Evolutionary conservation across 768 basidiomycete genomes (phyloP), one percentile per base, ranked within the genome.

Genomic region (Trametes punicea): DNA sequence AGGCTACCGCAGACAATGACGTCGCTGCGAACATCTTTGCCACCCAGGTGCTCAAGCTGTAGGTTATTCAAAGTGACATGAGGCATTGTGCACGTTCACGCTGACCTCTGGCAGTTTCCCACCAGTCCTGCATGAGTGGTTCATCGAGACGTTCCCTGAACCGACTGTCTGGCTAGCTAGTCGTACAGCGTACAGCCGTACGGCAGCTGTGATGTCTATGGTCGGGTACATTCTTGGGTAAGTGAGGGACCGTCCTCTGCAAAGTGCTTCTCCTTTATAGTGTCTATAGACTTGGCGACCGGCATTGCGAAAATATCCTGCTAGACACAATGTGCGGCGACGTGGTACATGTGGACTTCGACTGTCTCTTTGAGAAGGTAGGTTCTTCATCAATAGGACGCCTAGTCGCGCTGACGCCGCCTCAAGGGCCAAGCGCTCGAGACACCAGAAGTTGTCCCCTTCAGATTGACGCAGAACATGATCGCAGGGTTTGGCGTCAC

Each of bases 121-220:
- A 0, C 89, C 94, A 0, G 84, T 98, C 11, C 93, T 99, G 67
- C 91, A 96, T 62, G 91, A 97, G 62, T 99, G 97, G 97, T 98
- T 99, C 70, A 72, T 96, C 30, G 90, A 93, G 67, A 95, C 89
- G 0, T 98, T 98, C 73, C 95, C 97, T 0, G 97, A 99, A 64
- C 97, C 97, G 0, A 87, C 90, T 0, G 89, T 91, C 0, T 99
- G 97, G 97, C 79, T 98, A 15, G 81, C 87, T 1, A 90, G 90
- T 68, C 84, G 96, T n/a, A 70, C 92, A 62, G 77, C 83, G 1
- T 99, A 95, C 67, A 86, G 82, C 4, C 80, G 96, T 39, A 97
- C 96, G 0, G 82, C 90, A 0, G 97, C 96, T 0, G 97, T 98
- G 51, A 98, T 97, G 88, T 97, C 90, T 1, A 98, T 99, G 90